Conservation (phyloP, 768 basidiomycete genomes). For the Nevesoporus exiguus region DNA sequence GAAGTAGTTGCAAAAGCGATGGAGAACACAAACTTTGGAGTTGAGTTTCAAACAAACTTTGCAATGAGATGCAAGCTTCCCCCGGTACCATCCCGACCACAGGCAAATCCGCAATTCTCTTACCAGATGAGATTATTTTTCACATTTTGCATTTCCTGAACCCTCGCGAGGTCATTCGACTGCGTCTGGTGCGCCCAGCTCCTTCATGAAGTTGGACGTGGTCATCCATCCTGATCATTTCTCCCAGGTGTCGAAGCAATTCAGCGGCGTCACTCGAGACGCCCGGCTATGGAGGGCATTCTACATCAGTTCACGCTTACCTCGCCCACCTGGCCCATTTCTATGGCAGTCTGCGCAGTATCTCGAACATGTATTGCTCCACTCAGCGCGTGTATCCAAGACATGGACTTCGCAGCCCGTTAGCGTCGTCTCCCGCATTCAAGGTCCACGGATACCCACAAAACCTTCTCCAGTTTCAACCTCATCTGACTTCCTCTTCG, state of each 20-base stretch:
- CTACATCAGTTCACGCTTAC: constrained; percentile 14
- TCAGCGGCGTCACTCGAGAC: constrained; percentile 15
- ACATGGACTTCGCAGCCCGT: constrained; percentile 21
- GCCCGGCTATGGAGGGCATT: constrained; percentile 17
- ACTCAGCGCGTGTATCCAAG: constrained; percentile 17
- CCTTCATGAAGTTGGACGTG: neutral
- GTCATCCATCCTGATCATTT: neutral
- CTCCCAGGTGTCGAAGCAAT: constrained; percentile 19
- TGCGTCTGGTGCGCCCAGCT: constrained; percentile 15
- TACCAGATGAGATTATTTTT: constrained; percentile 21
- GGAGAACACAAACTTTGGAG: neutral
- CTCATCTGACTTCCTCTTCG: constrained; percentile 23
- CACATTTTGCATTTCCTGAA: constrained; percentile 13
- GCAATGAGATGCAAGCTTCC: constrained; percentile 11
- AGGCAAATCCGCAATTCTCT: neutral
- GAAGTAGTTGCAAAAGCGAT: neutral
- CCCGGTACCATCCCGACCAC: neutral
- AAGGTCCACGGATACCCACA: constrained; percentile 15
- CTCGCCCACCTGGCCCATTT: constrained; percentile 24
- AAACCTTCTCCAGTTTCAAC: constrained; percentile 14
- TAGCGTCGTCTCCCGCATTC: constrained; percentile 5
- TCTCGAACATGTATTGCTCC: constrained; percentile 17
- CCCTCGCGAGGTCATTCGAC: constrained; percentile 14
- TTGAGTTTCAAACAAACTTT: neutral
- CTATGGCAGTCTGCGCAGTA: constrained; percentile 18